Base-by-base conservation (phyloP, 371 early-diverging fungal genomes). In the Actinomucor elegans region DNA sequence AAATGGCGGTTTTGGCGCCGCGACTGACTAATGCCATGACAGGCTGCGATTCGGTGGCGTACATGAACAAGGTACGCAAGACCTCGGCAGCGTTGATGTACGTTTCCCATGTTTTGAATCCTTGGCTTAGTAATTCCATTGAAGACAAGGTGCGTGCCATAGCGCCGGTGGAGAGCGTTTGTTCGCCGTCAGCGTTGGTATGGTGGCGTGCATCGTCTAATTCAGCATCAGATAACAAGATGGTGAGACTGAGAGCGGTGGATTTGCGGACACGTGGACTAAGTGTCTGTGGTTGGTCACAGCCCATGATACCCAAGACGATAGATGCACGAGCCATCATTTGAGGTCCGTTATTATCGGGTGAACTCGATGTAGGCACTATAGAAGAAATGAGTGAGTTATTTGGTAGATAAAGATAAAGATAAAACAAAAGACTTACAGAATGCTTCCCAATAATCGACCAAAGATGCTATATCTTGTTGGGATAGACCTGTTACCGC, bases 21-120 rank as follows among this genome's bases (percentile, higher is more conserved):
- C 77, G 68, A 24, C 65, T 79, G 17, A 83, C 60, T 0, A 69
- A 27, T 0, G 62, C 63, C 40, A 71, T 64, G n/a, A 63, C 52
- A 2, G 70, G 59, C n/a, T 65, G 67, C 14, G 67, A 29, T 31
- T 77, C 79, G 18, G 71, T 56, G 1, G 86, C 76, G 61, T 88
- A 77, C 4, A 61, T 51, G 48, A 92, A 85, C 2, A 94, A 52
- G 0, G 84, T 82, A 1, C 87, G 74, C 3, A 94, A 61, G 4
- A 92, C 82, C 3, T 79, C 80, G 4, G 88, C 71, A 0, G 86
- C 85, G 54, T 91, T 86, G 34, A 92, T 69, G 52, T 86, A 87
- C 1, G 86, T 80, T 44, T 93, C 92, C 92, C 92, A 93, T 0
- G 79, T 76, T 20, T 79, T 51, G 59, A 91, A 93, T 1, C 92